Evolutionary conservation across 768 basidiomycete genomes (phyloP).

Genomic region (Kwoniella sp.): DNA sequence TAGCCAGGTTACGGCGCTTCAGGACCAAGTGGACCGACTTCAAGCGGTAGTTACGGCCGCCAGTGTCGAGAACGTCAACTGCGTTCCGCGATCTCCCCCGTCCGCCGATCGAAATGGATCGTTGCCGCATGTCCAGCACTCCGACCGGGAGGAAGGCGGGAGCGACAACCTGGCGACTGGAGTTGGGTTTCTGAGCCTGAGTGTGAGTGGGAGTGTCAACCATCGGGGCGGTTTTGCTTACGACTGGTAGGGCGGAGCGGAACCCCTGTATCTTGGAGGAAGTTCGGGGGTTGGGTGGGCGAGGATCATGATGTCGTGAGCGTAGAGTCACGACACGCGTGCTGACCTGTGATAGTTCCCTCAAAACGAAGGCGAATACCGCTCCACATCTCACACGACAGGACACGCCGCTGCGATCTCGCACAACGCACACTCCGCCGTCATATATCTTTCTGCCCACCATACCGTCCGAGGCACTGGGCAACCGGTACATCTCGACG

Average conservation of each 20-base stretch:
- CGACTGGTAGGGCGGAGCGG: background rate
- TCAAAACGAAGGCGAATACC: background rate
- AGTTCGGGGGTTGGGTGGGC: slow-evolving; percentile 2
- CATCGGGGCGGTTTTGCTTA: background rate
- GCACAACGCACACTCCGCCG: background rate
- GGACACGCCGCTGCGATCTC: background rate
- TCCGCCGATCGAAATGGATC: background rate
- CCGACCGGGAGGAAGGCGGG: background rate
- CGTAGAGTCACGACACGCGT: background rate
- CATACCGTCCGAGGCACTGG: background rate
- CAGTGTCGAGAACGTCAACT: background rate
- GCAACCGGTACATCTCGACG: slow-evolving; percentile 5
- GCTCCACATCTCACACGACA: background rate
- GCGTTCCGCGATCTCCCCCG: background rate
- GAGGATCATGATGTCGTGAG: background rate
- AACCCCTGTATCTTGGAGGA: slow-evolving; percentile 1
- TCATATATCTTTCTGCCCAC: background rate
- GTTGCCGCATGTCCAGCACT: no score
- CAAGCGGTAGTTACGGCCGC: background rate
- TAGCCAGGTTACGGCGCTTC: background rate
- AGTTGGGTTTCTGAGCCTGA: slow-evolving; percentile 1
- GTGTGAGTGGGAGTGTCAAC: background rate
- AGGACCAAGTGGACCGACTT: background rate
- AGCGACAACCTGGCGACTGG: background rate
- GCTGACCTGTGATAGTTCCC: background rate